Percentiles rank a stretch among this genome's conserved stretches.
Conservation (phyloP, 306 rosid genomes). For the Sindora glabra region DNA sequence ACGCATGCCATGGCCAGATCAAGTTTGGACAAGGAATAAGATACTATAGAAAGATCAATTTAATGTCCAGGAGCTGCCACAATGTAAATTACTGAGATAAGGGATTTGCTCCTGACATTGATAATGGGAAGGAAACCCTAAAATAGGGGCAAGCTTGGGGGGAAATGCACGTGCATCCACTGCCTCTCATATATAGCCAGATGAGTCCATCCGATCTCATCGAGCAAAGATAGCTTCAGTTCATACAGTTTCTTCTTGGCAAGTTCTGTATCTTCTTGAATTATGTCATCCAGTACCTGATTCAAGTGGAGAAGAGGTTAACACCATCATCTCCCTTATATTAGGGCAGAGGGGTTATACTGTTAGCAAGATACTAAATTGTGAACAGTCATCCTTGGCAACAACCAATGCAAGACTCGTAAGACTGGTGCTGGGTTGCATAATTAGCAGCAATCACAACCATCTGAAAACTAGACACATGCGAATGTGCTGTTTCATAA, state of each 20-base stretch:
- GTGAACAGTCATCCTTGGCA: neutral
- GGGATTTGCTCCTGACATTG: neutral
- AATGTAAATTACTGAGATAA: neutral
- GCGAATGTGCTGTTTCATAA: too few species aligned
- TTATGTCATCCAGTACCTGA: slow-evolving; percentile 62
- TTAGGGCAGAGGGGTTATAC: too few species aligned
- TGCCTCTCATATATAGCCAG: slow-evolving; percentile 60
- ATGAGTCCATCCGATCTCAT: slow-evolving; percentile 81
- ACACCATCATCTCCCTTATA: neutral
- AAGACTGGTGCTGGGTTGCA: too few species aligned
- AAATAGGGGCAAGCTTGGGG: slow-evolving; percentile 67
- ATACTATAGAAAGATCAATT: neutral
- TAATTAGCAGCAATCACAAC: too few species aligned
- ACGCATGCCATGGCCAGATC: neutral
- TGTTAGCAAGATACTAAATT: neutral
- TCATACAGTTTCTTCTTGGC: slow-evolving; percentile 83
- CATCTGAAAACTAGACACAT: too few species aligned
- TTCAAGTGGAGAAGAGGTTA: neutral
- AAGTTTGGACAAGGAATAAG: neutral
- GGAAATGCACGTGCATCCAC: slow-evolving; percentile 93
- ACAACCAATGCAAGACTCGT: slow-evolving; percentile 10
- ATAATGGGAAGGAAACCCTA: slow-evolving; percentile 24
- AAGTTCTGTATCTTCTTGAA: slow-evolving; percentile 62
- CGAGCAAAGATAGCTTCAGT: slow-evolving; percentile 66
- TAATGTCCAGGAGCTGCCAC: slow-evolving; percentile 3